Base-by-base conservation (phyloP, 2,329 filamentous ascomycete genomes). In the Canariomyces notabilis region DNA sequence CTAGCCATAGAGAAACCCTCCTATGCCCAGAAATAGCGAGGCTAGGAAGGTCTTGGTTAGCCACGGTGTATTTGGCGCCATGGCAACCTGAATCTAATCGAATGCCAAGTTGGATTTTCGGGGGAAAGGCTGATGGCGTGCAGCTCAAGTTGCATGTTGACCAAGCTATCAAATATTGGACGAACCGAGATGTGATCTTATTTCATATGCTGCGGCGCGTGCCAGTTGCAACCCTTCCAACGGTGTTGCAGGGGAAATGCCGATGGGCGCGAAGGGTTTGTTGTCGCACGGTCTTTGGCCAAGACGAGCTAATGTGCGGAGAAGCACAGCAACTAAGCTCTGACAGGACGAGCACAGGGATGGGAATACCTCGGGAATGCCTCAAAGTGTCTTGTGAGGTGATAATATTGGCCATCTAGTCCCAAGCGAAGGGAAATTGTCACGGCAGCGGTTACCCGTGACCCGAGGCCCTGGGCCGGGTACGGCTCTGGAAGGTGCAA, bases 1-100 rank as follows among this genome's bases (percentile, higher is more conserved):
- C 64, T 59, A 69, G 46, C 67, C 67, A 44, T 69, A 68, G 22
- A 69, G 63, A 43, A 68, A 69, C 0, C 65, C 67, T 26, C 67
- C 67, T n/a, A 67, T 60, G 16, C 67, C 67, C 2, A 69, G 55
- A 20, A 69, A 64, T 14, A 69, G 41, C 2, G 67, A 64, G 1
- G 67, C 68, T 3, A 68, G 42, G 43, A 69, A 68, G 1, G 66
- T 61, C 52, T 67, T 68, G 41, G 61, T 67, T 5, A 69, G 37
- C 63, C 63, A 64, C 32, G 32, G 12, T 7, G 20, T 19, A 14
- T 38, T 33, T 29, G 29, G 9, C 21, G 36, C 8, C 42, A 49
- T 44, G 26, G 14, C 26, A 29, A 29, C 8, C 26, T 3, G 8
- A 11, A 9, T 29, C 26, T 12, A 9, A 29, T 8, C 4, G 26